Base-by-base conservation (phyloP, 306 rosid genomes). In the Quercus glauca region DNA sequence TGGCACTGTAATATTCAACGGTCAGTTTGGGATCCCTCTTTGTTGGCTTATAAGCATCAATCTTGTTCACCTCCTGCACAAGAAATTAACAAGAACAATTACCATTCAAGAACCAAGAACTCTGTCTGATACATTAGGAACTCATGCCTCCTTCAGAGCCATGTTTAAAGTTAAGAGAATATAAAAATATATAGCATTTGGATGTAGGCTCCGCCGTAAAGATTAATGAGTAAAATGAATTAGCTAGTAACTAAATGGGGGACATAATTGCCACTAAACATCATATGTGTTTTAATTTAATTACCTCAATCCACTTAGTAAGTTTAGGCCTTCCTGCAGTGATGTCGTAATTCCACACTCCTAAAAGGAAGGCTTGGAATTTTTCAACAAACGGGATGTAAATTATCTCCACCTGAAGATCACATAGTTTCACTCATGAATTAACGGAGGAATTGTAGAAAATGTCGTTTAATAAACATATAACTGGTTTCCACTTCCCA, bases 241-340 rank as follows among this genome's bases (percentile, higher is more conserved):
- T 21, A 7, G 53, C 53, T 45, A 45, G 13, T 45, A 67, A 67
- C 25, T 18, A 43, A 67, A 67, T 67, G 23, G 17, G 25, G n/a
- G 20, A 64, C 25, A 33, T 4, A 53, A 73, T 33, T 20, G 33
- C 52, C 29, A 61, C 2, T 12, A 28, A 14, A 49, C 23, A 37
- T 19, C 35, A 20, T 55, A 57, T 26, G 37, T 17, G 31, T 53
- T 37, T 43, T 10, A 26, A 5, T 28, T 37, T 37, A 37, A 37
- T 53, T 89, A 91, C 97, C 96, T 88, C 88, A 60, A 88, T 76
- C 94, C 94, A 93, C 69, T 86, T 51, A 1, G 85, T 88, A 45
- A 91, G 86, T 79, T 87, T 84, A 61, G 92, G 89, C 73, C 94
- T 89, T 79, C 92, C 94, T 53, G 73, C 81, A 8, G 90, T 78